Conservation (phyloP, 139 green algal species). For the Chlorella sp. region DNA sequence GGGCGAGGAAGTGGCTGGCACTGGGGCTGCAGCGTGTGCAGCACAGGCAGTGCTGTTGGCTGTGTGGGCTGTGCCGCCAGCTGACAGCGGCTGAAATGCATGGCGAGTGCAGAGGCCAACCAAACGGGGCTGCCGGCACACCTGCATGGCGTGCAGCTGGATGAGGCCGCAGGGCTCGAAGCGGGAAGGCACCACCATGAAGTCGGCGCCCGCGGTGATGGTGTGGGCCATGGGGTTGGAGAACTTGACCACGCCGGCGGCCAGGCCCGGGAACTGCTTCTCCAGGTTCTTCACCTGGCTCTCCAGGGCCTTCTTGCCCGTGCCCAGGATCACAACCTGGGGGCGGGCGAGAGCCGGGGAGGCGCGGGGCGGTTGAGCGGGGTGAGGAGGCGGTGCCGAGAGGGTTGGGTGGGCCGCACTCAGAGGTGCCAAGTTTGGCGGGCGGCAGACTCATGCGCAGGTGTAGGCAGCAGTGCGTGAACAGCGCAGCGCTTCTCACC, state of each 20-base stretch:
- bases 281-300: conserved; percentile 82
- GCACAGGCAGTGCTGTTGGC: too few species aligned
- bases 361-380: not conserved
- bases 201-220: conserved; percentile 95
- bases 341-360: not conserved
- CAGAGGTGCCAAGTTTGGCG: too few species aligned
- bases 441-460: too few species aligned
- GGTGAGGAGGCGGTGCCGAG: not conserved
- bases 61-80: too few species aligned
- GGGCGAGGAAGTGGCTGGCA: not conserved
- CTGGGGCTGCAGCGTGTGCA: too few species aligned
- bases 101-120: too few species aligned
- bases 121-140: too few species aligned
- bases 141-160: conserved; percentile 93
- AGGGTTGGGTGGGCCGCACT: not conserved
- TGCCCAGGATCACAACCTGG: conserved; percentile 94
- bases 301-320: conserved; percentile 94
- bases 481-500: conserved; percentile 38
- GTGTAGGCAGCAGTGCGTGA: too few species aligned
- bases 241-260: conserved; percentile 93
- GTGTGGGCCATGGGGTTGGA: conserved; percentile 90
- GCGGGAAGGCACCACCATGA: conserved; percentile 96
- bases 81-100: too few species aligned
- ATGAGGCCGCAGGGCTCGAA: conserved; percentile 99
- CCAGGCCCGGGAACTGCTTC: conserved; percentile 74